Conservation (phyloP, 441 rosid genomes). For the Erodium moschatum region DNA sequence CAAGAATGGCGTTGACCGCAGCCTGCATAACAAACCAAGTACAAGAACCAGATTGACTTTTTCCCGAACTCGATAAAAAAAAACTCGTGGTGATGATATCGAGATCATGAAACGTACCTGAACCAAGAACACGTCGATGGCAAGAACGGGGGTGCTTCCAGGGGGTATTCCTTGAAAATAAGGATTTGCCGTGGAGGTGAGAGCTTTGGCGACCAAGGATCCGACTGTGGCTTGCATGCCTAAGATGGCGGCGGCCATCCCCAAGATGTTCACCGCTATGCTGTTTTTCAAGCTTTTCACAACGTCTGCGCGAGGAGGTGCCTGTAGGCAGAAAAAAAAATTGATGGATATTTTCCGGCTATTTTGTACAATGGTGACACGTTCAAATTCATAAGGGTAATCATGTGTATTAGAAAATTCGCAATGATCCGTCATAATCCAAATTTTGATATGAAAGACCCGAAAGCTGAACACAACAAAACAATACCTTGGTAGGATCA, state of each 20-base stretch:
- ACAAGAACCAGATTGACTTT: background rate
- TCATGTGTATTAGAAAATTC: too few relatives aligned
- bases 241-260: slow-evolving; percentile 92
- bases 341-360: too few relatives aligned
- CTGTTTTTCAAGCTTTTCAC: slow-evolving; percentile 84
- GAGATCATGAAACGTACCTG: slow-evolving; percentile 39
- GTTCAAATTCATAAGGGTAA: too few relatives aligned
- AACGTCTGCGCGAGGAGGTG: slow-evolving; percentile 97
- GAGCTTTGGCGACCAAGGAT: slow-evolving; percentile 73
- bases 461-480: background rate
- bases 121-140: slow-evolving; percentile 86
- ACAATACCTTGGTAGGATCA: slow-evolving; percentile 81
- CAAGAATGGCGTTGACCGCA: slow-evolving; percentile 78
- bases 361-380: too few relatives aligned
- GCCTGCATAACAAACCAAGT: slow-evolving; percentile 46
- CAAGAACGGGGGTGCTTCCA: slow-evolving; percentile 59
- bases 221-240: slow-evolving; percentile 98
- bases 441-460: background rate
- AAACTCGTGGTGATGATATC: background rate
- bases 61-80: background rate
- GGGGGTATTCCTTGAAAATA: slow-evolving; percentile 75
- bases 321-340: slow-evolving; percentile 32
- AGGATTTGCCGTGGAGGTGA: slow-evolving; percentile 78
- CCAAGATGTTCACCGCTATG: slow-evolving; percentile 64
- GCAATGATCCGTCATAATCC: too few relatives aligned